A percentile compares a stretch with the other conserved stretches of the same genome.
These are phyloP conservation scores for Epichloe coenophiala DNA, from an alignment of 2,329 filamentous ascomycete genomes.

Conservation along the genomic window DNA sequence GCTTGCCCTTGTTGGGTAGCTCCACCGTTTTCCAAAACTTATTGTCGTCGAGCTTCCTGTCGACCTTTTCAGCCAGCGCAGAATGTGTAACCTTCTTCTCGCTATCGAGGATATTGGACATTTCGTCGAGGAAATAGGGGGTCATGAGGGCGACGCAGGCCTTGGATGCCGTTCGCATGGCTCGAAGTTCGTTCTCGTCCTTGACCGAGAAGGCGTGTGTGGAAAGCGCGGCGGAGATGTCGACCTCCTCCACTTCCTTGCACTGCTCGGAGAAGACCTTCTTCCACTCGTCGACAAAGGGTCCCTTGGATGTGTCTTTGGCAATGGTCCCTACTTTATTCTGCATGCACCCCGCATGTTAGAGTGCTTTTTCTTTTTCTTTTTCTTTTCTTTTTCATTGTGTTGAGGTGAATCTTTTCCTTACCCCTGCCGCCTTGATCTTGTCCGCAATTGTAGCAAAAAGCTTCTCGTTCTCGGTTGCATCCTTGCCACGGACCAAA, in stretches of 20 bases:
- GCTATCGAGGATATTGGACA: conserved; percentile 89
- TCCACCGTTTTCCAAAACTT: conserved; percentile 83
- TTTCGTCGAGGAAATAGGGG: conserved; percentile 97
- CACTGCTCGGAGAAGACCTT: conserved; percentile 62
- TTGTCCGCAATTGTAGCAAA: conserved; percentile 72
- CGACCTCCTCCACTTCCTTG: conserved; percentile 79
- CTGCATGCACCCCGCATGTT: conserved; percentile 25
- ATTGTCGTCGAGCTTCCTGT: conserved; percentile 79
- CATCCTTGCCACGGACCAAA: conserved; percentile 80
- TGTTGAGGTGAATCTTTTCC: conserved; percentile 18
- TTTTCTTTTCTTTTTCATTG: too few relatives aligned
- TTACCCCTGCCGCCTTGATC: conserved; percentile 76
- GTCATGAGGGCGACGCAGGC: conserved; percentile 91
- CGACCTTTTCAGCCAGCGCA: conserved; percentile 71
- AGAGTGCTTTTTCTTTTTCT: background rate
- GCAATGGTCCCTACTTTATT: conserved; percentile 81
- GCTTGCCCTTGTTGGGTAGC: conserved; percentile 56
- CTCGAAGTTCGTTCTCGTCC: conserved; percentile 84
- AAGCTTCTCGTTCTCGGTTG: conserved; percentile 79
- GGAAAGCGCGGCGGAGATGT: conserved; percentile 72
- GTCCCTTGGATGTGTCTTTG: conserved; percentile 74
- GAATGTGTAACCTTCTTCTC: conserved; percentile 96
- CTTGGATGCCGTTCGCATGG: conserved; percentile 87
- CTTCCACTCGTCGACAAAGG: conserved; percentile 95
- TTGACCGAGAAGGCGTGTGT: conserved; percentile 78